phyloP scores from a whole-genome alignment of 768 basidiomycete species.

The Fistulinella prunicolor region DNA sequence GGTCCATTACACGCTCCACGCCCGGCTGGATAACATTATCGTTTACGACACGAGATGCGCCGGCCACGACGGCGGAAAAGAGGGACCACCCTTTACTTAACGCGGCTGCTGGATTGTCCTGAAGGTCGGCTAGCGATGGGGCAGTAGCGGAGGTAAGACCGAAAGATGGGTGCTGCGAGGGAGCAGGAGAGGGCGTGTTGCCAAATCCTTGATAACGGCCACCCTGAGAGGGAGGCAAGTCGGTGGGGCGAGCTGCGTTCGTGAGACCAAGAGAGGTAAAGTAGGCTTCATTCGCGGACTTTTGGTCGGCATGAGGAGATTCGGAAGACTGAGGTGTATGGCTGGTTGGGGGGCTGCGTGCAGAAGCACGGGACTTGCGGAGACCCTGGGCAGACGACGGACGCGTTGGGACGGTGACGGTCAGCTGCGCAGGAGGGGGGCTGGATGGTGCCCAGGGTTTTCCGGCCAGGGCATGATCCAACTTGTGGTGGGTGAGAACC shows the following conservation, averaged over 20 bases:
- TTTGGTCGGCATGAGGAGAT: conserved; percentile 50
- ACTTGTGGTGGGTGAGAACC: conserved; percentile 48
- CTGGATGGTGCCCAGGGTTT: conserved; percentile 76
- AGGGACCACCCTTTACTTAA: conserved; percentile 94
- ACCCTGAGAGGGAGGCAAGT: conserved; percentile 91
- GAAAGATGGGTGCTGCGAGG: conserved; percentile 61
- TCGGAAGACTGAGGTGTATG: no score
- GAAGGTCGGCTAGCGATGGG: conserved; percentile 77
- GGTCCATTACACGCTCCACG: conserved; percentile 77
- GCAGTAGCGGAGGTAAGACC: conserved; percentile 75
- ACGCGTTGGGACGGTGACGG: no score
- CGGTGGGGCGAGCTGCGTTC: conserved; percentile 74
- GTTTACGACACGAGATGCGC: conserved; percentile 74
- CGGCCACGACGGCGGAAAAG: conserved; percentile 81
- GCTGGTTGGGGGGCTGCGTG: conserved; percentile 51
- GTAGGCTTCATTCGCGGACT: conserved; percentile 80
- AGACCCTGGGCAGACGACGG: conserved; percentile 79
- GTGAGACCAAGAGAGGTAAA: conserved; percentile 79
- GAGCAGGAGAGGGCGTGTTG: conserved; percentile 60
- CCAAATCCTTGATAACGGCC: conserved; percentile 94
- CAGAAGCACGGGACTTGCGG: conserved; percentile 79
- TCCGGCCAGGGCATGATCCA: conserved; percentile 73
- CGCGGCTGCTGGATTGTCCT: conserved; percentile 82
- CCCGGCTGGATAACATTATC: conserved; percentile 92
- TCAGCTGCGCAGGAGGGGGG: conserved; percentile 53